These are phyloP conservation scores for Ilyonectria mors-panacis DNA, from an alignment of 2,329 filamentous ascomycete genomes.

Conservation along the genomic window DNA sequence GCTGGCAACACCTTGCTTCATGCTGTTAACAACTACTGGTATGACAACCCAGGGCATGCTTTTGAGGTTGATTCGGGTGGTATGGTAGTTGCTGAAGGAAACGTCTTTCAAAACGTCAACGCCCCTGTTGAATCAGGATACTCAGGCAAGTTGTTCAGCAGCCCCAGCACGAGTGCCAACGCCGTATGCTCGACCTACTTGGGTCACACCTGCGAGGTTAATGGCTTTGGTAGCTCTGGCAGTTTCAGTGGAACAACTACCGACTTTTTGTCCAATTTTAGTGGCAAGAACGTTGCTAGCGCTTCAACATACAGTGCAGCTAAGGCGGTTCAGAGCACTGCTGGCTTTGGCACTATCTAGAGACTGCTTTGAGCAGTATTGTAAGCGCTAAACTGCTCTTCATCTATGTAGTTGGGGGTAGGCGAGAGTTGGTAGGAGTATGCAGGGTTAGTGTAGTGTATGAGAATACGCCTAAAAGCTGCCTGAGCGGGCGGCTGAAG, in stretches of 20 bases:
- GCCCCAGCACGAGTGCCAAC: slow-evolving; percentile 51
- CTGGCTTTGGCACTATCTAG: slow-evolving; percentile 60
- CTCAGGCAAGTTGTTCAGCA: slow-evolving; percentile 50
- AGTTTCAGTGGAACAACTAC: slow-evolving; percentile 58
- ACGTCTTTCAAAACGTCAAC: slow-evolving; percentile 68
- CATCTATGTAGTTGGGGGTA: too few species aligned
- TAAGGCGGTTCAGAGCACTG: slow-evolving; percentile 53
- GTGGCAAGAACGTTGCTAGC: slow-evolving; percentile 65
- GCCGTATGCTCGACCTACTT: slow-evolving; percentile 59
- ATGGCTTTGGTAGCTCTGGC: slow-evolving; percentile 60
- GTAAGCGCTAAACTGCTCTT: too few species aligned
- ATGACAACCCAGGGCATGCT: slow-evolving; percentile 66
- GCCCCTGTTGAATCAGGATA: slow-evolving; percentile 53
- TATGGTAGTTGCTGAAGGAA: slow-evolving; percentile 68
- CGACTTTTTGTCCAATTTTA: slow-evolving; percentile 63
- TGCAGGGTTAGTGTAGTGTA: too few species aligned
- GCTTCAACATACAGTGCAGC: slow-evolving; percentile 53
- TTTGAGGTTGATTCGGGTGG: slow-evolving; percentile 63
- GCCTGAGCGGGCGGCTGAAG: too few species aligned
- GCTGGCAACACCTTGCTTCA: slow-evolving; percentile 68
- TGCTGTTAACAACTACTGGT: slow-evolving; percentile 73
- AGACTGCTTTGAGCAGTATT: neutral
- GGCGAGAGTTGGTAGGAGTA: too few species aligned
- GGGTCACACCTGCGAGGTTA: slow-evolving; percentile 64
- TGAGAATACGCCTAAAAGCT: too few species aligned